phyloP scores from a whole-genome alignment of 1,284 basidiomycete species.

The Malassezia caprae region DNA sequence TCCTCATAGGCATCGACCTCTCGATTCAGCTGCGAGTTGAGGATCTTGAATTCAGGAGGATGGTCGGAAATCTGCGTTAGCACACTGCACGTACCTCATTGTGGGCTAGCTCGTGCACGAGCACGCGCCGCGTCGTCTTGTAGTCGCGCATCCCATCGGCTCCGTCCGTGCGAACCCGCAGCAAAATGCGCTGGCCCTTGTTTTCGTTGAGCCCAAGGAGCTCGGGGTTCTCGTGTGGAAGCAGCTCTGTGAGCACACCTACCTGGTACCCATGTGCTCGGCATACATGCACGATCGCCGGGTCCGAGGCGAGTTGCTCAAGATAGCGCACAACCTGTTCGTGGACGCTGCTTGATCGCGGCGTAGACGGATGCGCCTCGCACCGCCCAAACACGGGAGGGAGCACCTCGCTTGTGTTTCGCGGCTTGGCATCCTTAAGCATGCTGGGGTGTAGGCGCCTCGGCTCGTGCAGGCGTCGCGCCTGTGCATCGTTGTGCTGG shows the following conservation, averaged over 20 bases:
- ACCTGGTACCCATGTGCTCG: constrained; percentile 26
- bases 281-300: constrained; percentile 38
- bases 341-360: constrained; percentile 16
- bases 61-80: constrained; percentile 25
- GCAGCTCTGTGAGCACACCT: constrained; percentile 33
- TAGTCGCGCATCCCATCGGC: constrained; percentile 39
- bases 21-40: constrained; percentile 38
- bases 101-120: constrained; percentile 42
- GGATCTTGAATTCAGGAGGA: constrained; percentile 38
- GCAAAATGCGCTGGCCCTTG: constrained; percentile 29
- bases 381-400: constrained; percentile 25
- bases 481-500: constrained; percentile 10
- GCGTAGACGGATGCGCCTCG: constrained; percentile 23
- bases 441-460: constrained; percentile 36
- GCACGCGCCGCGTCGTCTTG: constrained; percentile 32
- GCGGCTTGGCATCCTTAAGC: constrained; percentile 23
- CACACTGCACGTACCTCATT: constrained; percentile 18
- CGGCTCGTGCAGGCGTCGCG: constrained; percentile 22
- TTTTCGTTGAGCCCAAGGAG: constrained; percentile 41
- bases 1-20: constrained; percentile 34
- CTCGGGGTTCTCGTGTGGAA: constrained; percentile 36
- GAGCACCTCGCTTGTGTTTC: constrained; percentile 13
- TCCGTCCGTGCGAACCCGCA: constrained; percentile 37
- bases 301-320: constrained; percentile 24
- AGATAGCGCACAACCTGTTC: constrained; percentile 23